Evolutionary conservation across 345 rosid genomes (phyloP), one percentile per base, ranked within the genome.

Genomic region (Crucihimalaya himalaica): DNA sequence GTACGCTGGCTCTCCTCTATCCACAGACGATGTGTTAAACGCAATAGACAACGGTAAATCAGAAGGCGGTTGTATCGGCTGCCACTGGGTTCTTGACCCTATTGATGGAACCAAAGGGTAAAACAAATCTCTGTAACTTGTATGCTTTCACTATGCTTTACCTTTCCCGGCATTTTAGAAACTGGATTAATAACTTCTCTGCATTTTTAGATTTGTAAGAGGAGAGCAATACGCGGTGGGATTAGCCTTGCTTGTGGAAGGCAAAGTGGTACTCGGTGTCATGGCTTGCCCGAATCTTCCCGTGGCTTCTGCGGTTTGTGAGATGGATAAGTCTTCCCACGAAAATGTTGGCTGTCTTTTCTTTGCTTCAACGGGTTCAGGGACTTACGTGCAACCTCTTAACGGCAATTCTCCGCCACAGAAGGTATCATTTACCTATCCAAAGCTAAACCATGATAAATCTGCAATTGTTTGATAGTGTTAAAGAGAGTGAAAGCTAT

Each of bases 81-180:
- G 82, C 54, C 99, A 95, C 62, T 95, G 99, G 99, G 86, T 95
- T 79, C 85, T 95, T 74, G 99, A 92, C 70, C 99, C 99, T 53
- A 88, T 95, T 51, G 99, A 95, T 74, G 98, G 99, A 52, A 95
- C 99, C 58, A 95, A 82, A 89, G 99, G 99, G 99, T 95, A 71
- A 53, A 21, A 21, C 6, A 40, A 56, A 74, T 43, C 53, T 55
- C 23, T 43, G 6, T 35, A 6, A 53, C 2, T 11, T 57, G 50
- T 52, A 66, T 54, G 64, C 39, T 73, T 73, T 23, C 13, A 0
- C 29, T 34, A 21, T 8, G 43, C 19, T 58, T 64, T 21, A 39
- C 19, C 46, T 63, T 47, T 64, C 51, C 2, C 0, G 10, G 8
- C 18, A 60, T 29, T 40, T 53, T 54, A 25, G n/a, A 60, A 53